Evolutionary conservation across 352 stramenopile genomes (phyloP).

Genomic region (Globisporangium cylindrosporum): DNA sequence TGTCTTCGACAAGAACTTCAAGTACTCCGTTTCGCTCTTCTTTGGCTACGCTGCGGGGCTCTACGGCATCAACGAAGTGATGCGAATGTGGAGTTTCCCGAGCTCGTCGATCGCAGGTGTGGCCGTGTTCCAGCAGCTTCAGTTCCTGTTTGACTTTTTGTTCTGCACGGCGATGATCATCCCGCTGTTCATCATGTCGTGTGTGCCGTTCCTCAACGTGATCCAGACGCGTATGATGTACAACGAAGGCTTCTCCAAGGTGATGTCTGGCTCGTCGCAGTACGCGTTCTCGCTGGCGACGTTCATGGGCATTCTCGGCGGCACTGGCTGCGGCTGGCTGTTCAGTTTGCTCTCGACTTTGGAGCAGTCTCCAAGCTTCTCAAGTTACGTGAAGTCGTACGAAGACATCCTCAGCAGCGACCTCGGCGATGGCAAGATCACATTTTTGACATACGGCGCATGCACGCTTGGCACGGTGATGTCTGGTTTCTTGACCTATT

Average conservation of each 20-base stretch:
- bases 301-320: slow-evolving; percentile 64
- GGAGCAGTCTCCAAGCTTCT: slow-evolving; percentile 61
- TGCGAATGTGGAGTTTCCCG: slow-evolving; percentile 67
- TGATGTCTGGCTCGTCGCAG: slow-evolving; percentile 76
- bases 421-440: slow-evolving; percentile 51
- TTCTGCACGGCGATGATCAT: slow-evolving; percentile 65
- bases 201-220: slow-evolving; percentile 73
- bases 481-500: slow-evolving; percentile 50
- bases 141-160: slow-evolving; percentile 81
- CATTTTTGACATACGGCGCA: slow-evolving; percentile 51
- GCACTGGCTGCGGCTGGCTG: slow-evolving; percentile 60
- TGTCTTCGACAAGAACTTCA: slow-evolving; percentile 36
- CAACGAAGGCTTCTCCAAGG: slow-evolving; percentile 80
- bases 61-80: slow-evolving; percentile 75
- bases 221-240: slow-evolving; percentile 88
- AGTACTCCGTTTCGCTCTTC: slow-evolving; percentile 50
- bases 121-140: slow-evolving; percentile 63
- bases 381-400: slow-evolving; percentile 65
- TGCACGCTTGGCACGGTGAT: slow-evolving; percentile 52
- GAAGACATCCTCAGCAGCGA: slow-evolving; percentile 40
- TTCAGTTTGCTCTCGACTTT: slow-evolving; percentile 65
- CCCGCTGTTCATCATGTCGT: slow-evolving; percentile 62
- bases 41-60: slow-evolving; percentile 61
- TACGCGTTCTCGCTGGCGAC: slow-evolving; percentile 72
- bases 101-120: slow-evolving; percentile 53